Evolutionary conservation across 164 flowering plant genomes (phyloP), one percentile per base, ranked within the genome.

Genomic region (Amborella trichopoda): DNA sequence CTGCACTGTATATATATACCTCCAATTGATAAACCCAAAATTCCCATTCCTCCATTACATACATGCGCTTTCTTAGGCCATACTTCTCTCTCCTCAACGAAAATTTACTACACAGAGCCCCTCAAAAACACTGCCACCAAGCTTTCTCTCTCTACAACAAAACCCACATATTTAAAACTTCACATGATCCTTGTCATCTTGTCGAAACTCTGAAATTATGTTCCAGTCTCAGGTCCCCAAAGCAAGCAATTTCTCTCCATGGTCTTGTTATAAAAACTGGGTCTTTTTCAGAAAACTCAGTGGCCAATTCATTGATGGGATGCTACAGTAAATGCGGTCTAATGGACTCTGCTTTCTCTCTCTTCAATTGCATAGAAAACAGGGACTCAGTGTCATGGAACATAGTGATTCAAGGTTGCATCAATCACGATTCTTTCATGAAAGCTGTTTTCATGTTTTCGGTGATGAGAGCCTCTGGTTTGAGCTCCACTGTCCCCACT

Each of bases 321-420:
- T 81, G 79, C 38, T 86, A 86, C 68, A 36, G 56, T 19, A 86
- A 77, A 55, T 66, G 60, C 36, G 77, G 80, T 25, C 23, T 14
- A 11, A 23, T 66, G 28, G 57, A 41, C 33, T 66, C 70, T 11
- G 84, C 84, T 4, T 1, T 70, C 18, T 10, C 16, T 27, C 61
- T 70, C 38, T 85, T 89, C 58, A 13, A 37, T 46, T 40, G 20
- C 62, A 62, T 71, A 67, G 49, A 34, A 12, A 49, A 10, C 42
- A 68, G 52, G 39, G 89, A 86, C 46, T 76, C 82, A 2, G 81
- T 90, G 40, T 68, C 91, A 3, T 86, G 94, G 95, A 90, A 86
- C 50, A 57, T 76, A 17, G 38, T 86, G 53, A 66, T 75, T 41
- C 66, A 69, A 64, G 89, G 84, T 36, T 50, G 41, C 44, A 47